Evolutionary conservation across 2,329 filamentous ascomycete genomes (phyloP).

Genomic region (Ploettnerulaceae sp.): DNA sequence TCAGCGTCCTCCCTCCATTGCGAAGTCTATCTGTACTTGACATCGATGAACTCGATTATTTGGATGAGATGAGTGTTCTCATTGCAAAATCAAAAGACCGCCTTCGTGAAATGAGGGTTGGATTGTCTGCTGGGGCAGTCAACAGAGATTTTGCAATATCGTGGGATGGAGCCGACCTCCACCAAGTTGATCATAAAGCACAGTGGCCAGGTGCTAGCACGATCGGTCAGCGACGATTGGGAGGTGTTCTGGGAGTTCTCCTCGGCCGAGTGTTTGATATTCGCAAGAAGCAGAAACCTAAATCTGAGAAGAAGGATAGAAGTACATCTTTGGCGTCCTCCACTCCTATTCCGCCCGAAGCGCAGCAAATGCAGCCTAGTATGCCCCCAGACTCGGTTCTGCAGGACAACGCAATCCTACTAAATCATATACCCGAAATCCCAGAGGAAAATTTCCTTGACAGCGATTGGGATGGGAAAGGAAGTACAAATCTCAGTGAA

Average conservation of each 20-base stretch:
- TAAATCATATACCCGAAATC: slow-evolving; percentile 17
- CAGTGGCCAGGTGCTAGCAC: slow-evolving; percentile 50
- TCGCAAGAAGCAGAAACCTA: slow-evolving; percentile 33
- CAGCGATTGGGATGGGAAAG: slow-evolving; percentile 18
- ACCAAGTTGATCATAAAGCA: slow-evolving; percentile 58
- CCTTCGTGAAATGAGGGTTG: slow-evolving; percentile 67
- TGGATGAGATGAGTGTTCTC: slow-evolving; percentile 76
- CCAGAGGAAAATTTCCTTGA: slow-evolving; percentile 11
- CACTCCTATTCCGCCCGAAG: slow-evolving; percentile 13
- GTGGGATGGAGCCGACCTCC: slow-evolving; percentile 58
- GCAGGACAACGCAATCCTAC: slow-evolving; percentile 16
- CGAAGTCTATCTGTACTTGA: slow-evolving; percentile 73
- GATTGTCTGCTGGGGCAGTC: slow-evolving; percentile 53
- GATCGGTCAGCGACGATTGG: slow-evolving; percentile 59
- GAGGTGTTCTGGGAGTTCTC: slow-evolving; percentile 64
- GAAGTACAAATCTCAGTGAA: slow-evolving; percentile 12
- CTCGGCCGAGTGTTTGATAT: slow-evolving; percentile 64
- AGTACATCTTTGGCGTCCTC: slow-evolving; percentile 15
- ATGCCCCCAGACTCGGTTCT: slow-evolving; percentile 10
- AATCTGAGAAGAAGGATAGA: slow-evolving; percentile 25
- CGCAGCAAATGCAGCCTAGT: slow-evolving; percentile 12
- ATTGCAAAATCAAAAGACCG: slow-evolving; percentile 64
- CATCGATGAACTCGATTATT: slow-evolving; percentile 75
- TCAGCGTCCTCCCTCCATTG: slow-evolving; percentile 70
- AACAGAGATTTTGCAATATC: slow-evolving; percentile 51